Conservation (phyloP, 2,329 filamentous ascomycete genomes). For the Nigrospora oryzae region DNA sequence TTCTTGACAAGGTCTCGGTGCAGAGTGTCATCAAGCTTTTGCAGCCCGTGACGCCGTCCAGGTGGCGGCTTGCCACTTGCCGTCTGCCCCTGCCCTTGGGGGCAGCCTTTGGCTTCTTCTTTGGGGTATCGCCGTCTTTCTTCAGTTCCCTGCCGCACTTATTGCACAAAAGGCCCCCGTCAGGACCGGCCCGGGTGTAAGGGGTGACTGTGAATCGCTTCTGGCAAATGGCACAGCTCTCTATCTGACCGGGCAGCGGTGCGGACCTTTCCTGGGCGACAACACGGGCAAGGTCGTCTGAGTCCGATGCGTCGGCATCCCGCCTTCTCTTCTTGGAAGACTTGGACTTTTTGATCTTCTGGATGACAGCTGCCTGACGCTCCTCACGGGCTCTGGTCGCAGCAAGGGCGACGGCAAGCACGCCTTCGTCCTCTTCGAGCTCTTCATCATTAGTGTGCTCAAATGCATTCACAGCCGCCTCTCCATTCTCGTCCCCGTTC, state of each 20-base stretch:
- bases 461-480: constrained; percentile 6
- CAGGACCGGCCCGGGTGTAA: constrained; percentile 73
- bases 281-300: constrained; percentile 38
- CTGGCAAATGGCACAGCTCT: constrained; percentile 76
- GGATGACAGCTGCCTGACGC: constrained; percentile 44
- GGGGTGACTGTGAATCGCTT: constrained; percentile 91
- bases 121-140: constrained; percentile 48
- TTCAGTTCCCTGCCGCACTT: constrained; percentile 70
- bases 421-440: constrained; percentile 4
- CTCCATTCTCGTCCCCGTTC: constrained; percentile 3
- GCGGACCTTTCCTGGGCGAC: constrained; percentile 37
- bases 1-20: constrained; percentile 53
- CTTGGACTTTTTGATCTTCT: constrained; percentile 56
- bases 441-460: not conserved
- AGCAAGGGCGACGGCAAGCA: constrained; percentile 4
- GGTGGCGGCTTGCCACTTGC: constrained; percentile 72
- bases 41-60: constrained; percentile 67
- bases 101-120: constrained; percentile 40
- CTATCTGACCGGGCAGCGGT: constrained; percentile 74
- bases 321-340: constrained; percentile 45
- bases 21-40: constrained; percentile 61
- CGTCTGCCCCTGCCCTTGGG: constrained; percentile 54
- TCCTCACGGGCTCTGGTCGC: constrained; percentile 22
- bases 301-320: constrained; percentile 25
- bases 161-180: constrained; percentile 78